A percentile compares a stretch with the other conserved stretches of the same genome.
Conservation (phyloP, 768 basidiomycete species). For the Termitomyces sp. region DNA sequence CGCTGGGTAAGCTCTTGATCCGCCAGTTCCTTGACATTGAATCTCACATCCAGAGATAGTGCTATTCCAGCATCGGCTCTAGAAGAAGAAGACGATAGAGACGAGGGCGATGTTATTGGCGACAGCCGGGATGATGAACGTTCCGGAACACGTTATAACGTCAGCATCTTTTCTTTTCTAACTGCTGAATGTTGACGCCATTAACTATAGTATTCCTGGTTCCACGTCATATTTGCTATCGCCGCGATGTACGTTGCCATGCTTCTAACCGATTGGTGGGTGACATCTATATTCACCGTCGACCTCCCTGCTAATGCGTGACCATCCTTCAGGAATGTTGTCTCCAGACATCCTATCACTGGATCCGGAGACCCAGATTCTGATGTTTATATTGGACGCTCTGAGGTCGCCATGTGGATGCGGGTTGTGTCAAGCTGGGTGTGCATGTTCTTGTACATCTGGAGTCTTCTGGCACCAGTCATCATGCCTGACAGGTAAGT, state of each 20-base stretch:
- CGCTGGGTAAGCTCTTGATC: slow-evolving; percentile 65
- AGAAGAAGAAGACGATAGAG: slow-evolving; percentile 72
- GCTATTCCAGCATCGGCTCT: slow-evolving; percentile 93
- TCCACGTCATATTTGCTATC: slow-evolving; percentile 96
- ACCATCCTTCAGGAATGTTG: slow-evolving; percentile 59
- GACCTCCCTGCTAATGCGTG: background rate
- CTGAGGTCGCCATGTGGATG: slow-evolving; percentile 99
- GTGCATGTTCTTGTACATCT: slow-evolving; percentile 80
- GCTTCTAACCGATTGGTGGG: slow-evolving; percentile 95
- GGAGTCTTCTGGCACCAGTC: slow-evolving; percentile 87
- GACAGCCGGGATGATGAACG: slow-evolving; percentile 91
- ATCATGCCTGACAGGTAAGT: slow-evolving; percentile 87
- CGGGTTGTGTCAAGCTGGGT: slow-evolving; percentile 94
- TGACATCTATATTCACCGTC: slow-evolving; percentile 11
- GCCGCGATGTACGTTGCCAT: slow-evolving; percentile 98
- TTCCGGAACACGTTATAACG: slow-evolving; percentile 92
- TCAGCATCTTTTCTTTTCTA: slow-evolving; percentile 32
- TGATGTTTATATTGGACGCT: slow-evolving; percentile 90
- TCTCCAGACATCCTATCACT: slow-evolving; percentile 51
- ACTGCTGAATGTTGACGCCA: background rate
- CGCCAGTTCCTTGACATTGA: background rate
- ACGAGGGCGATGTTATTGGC: slow-evolving; percentile 71
- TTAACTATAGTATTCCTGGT: slow-evolving; percentile 85
- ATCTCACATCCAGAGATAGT: slow-evolving; percentile 31
- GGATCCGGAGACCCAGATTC: slow-evolving; percentile 51